A percentile compares a stretch with the other conserved stretches of the same genome.
These are phyloP conservation scores for Cercospora sojina DNA, from an alignment of 2,329 filamentous ascomycete genomes.

Conservation along the genomic window DNA sequence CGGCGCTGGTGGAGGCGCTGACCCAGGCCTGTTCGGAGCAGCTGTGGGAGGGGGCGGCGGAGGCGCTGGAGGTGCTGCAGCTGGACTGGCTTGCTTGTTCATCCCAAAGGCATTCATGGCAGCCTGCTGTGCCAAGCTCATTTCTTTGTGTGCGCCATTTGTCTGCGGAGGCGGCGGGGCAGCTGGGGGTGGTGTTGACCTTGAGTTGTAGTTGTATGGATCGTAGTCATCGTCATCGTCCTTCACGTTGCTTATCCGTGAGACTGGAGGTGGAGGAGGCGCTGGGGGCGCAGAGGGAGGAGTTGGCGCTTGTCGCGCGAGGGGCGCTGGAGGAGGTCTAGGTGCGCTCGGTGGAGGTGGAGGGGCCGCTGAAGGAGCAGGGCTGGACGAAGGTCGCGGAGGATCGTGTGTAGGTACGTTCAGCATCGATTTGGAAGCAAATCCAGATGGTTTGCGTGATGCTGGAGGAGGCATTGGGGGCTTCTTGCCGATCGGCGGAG, in stretches of 20 bases:
- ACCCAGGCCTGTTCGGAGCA: conserved; percentile 41
- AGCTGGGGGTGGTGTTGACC: conserved; percentile 55
- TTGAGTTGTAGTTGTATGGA: conserved; percentile 23
- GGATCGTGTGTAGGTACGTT: conserved; percentile 36
- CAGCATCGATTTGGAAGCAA: conserved; percentile 38
- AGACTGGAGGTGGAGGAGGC: conserved; percentile 31
- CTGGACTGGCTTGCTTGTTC: conserved; percentile 40
- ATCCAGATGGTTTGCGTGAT: conserved; percentile 56
- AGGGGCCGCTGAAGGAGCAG: conserved; percentile 60
- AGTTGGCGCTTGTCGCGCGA: conserved; percentile 30
- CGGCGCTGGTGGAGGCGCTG: conserved; percentile 38
- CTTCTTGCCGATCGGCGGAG: conserved; percentile 76
- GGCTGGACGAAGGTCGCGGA: conserved; percentile 53
- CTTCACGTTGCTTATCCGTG: conserved; percentile 19
- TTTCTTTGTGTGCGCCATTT: conserved; percentile 41
- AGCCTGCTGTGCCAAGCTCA: conserved; percentile 58
- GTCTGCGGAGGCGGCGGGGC: conserved; percentile 46
- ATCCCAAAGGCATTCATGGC: conserved; percentile 55
- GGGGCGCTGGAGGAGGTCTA: conserved; percentile 32
- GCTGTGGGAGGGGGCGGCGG: conserved; percentile 33
- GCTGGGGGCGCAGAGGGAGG: conserved; percentile 52
- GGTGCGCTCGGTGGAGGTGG: conserved; percentile 46
- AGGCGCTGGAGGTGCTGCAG: conserved; percentile 42
- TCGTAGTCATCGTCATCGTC: conserved; percentile 28
- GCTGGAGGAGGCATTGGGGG: conserved; percentile 58